Base-by-base conservation (phyloP, 805 yeast genomes). In the Saturnispora saitoi region DNA sequence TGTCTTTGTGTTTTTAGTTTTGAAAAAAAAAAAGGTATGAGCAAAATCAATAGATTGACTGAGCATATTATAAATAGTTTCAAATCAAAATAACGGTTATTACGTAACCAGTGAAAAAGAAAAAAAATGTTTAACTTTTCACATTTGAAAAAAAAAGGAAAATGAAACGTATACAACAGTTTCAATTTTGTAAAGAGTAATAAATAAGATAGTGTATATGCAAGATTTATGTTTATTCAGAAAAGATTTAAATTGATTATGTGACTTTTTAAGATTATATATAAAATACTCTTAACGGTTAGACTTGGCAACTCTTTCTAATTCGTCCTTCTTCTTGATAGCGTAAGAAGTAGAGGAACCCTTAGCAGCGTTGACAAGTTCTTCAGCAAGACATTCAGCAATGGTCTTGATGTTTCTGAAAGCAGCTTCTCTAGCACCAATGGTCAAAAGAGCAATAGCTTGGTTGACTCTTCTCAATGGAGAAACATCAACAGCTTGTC, bases 391-490 rank as follows among this genome's bases (percentile, higher is more conserved):
- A 79, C 99, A 93, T 80, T 93, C 99, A 71, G 99, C 95, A 76
- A 93, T 93, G 74, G 98, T 89, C 88, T 95, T 93, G 80, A 93
- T 80, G 90, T 93, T 93, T 85, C 99, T 93, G 97, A 93, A 93
- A 70, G 98, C 81, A 72, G 99, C 90, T 83, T 93, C 99, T 83
- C 99, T 93, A 60, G 93, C 96, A 84, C 99, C 99, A 68, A 86
- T 85, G 80, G 99, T 95, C 76, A 93, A 78, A 71, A 93, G 82
- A 69, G 99, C 80, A 69, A 93, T 81, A 68, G 99, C 95, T 79
- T 93, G 98, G 96, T 93, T 93, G 66, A 93, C 97, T 83, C 99
- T 91, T 86, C 99, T 90, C 75, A 93, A 83, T 71, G 99, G 99
- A 70, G 99, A 90, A 61, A 93, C 99, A 88, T 93, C 99, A 72